Evolutionary conservation across 1,284 basidiomycete species (phyloP).

Genomic region (Cutaneotrichosporon cavernicola): DNA sequence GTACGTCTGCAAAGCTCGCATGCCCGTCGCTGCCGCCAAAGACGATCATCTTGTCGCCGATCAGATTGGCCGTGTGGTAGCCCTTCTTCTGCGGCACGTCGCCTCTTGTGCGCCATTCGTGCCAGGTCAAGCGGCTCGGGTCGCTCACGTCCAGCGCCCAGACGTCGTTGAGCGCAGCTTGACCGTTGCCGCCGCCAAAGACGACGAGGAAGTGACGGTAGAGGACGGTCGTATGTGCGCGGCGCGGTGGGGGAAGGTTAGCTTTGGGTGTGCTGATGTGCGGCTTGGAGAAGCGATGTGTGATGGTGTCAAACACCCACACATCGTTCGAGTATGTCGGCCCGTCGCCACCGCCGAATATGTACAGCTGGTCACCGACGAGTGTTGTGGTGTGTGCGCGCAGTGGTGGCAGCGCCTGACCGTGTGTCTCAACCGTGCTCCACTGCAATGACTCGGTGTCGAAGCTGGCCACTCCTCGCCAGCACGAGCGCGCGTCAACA

Average conservation of each 20-base stretch:
- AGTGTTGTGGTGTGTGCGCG: constrained; percentile 85
- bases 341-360: constrained; percentile 84
- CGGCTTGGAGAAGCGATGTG: constrained; percentile 64
- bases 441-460: constrained; percentile 90
- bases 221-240: constrained; percentile 81
- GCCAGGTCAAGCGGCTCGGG: constrained; percentile 50
- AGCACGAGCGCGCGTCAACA: constrained; percentile 71
- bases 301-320: constrained; percentile 76
- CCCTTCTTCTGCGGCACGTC: constrained; percentile 64
- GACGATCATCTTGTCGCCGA: constrained; percentile 65
- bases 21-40: constrained; percentile 56
- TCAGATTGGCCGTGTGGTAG: constrained; percentile 85
- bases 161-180: constrained; percentile 82
- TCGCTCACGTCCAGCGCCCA: constrained; percentile 71
- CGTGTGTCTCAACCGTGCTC: constrained; percentile 70
- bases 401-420: constrained; percentile 74
- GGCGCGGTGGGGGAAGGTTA: constrained; percentile 64
- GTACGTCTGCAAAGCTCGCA: constrained; percentile 77
- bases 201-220: constrained; percentile 74
- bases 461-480: constrained; percentile 77
- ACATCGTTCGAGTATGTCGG: constrained; percentile 62
- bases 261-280: constrained; percentile 34
- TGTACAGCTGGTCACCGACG: constrained; percentile 70
- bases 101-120: constrained; percentile 56
- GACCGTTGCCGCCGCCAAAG: constrained; percentile 88